Evolutionary conservation across 2,329 filamentous ascomycete genomes (phyloP), one percentile per base, ranked within the genome.

Genomic region (Arthroderma uncinatum): DNA sequence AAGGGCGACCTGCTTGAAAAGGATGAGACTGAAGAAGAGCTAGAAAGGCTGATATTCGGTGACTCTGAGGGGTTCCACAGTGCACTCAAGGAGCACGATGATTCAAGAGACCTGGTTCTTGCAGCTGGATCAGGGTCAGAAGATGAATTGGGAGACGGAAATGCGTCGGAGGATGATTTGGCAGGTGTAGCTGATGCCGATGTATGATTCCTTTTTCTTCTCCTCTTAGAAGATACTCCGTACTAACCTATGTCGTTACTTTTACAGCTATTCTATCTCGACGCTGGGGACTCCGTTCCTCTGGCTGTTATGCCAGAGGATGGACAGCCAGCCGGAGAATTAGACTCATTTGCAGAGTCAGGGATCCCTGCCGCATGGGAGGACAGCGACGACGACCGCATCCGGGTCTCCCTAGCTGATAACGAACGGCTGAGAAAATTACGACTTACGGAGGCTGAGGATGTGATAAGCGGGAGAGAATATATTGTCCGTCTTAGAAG

Each of bases 311-410:
- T 39, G 63, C 64, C 66, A 65, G 55, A 59, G 56, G 53, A 50
- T 58, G 37, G 53, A 53, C 53, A 65, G 70, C 58, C 62, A 73
- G 63, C 39, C 4, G 23, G 12, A 21, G 16, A 28, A 4, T n/a
- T 44, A 19, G 36, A 55, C 2, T 3, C 8, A 14, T 25, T 40
- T 25, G 19, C 21, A 8, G 30, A 25, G 21, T 34, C 54, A 6
- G 55, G 42, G 23, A 21, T 39, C 36, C 10, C 58, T 9, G 72
- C 73, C 1, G 71, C 76, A 21, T 98, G 93, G 93, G 84, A 91
- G 64, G 93, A 98, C 69, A 97, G 91, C 71, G 93, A 98, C 65
- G 93, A 98, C 67, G 93, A 97, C 67, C 82, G 88, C 56, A 76
- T 96, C 61, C 82, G 83, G 5, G 80, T 98, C 53, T 97, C 92